Evolutionary conservation across 495 filamentous ascomycete species (phyloP).

Genomic region (Aspergillus ellipticus): DNA sequence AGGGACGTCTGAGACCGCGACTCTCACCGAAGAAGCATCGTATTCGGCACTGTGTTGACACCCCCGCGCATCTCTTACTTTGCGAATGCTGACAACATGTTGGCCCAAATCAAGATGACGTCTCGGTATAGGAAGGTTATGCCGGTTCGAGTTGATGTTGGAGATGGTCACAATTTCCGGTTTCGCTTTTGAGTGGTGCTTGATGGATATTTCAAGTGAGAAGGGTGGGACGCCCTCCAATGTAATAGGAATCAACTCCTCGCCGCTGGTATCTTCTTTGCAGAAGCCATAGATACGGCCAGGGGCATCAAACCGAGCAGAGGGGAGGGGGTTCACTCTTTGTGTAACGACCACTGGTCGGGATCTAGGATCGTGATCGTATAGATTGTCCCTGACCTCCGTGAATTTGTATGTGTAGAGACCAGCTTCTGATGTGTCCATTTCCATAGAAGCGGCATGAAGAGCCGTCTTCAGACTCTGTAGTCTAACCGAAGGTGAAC

Average conservation of each 20-base stretch:
- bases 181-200: conserved; percentile 75
- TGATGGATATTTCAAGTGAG: conserved; percentile 83
- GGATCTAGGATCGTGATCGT: conserved; percentile 66
- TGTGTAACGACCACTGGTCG: conserved; percentile 67
- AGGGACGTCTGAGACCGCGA: conserved; percentile 87
- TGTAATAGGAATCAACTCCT: conserved; percentile 81
- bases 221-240: conserved; percentile 85
- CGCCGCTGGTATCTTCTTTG: conserved; percentile 71
- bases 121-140: conserved; percentile 79
- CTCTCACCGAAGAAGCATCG: conserved; percentile 68
- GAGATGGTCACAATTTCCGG: conserved; percentile 76
- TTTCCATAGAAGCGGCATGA: conserved; percentile 65
- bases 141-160: conserved; percentile 65
- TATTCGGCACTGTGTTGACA: conserved; percentile 70
- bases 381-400: conserved; percentile 74
- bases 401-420: conserved; percentile 82
- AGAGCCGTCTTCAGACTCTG: conserved; percentile 70
- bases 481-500: conserved; percentile 54
- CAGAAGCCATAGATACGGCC: conserved; percentile 97
- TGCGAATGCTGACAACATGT: conserved; percentile 81
- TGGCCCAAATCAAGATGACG: conserved; percentile 76
- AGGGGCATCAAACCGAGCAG: conserved; percentile 74
- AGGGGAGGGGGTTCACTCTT: conserved; percentile 74
- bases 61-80: conserved; percentile 79
- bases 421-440: conserved; percentile 81